Conservation (phyloP, 2,329 filamentous ascomycete genomes). For the Cadophora luteo-olivacea region DNA sequence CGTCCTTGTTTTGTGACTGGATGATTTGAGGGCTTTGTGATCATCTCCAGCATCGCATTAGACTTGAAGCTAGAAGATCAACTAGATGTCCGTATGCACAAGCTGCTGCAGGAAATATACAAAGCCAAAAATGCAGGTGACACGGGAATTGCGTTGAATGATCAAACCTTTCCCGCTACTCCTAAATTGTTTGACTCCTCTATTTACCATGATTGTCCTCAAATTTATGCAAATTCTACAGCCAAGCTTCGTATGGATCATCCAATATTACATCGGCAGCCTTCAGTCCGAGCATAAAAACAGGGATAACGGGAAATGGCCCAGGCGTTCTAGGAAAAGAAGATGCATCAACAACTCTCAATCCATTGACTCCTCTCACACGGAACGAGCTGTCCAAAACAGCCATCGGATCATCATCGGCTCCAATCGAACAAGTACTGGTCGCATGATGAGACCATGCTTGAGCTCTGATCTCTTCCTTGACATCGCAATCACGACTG, state of each 20-base stretch:
- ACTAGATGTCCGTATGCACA: no score
- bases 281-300: constrained; percentile 66
- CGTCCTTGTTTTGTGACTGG: no score
- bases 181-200: no score
- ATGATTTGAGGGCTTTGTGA: no score
- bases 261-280: constrained; percentile 57
- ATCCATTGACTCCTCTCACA: constrained; percentile 59
- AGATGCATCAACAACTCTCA: constrained; percentile 67
- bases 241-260: not conserved
- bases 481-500: constrained; percentile 22
- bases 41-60: no score
- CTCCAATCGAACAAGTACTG: constrained; percentile 61
- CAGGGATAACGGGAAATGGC: constrained; percentile 56
- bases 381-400: constrained; percentile 62
- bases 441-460: constrained; percentile 64
- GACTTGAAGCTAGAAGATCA: no score
- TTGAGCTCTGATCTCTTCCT: constrained; percentile 54
- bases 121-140: no score
- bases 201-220: no score
- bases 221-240: not conserved
- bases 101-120: no score
- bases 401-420: constrained; percentile 57
- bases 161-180: no score
- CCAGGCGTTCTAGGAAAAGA: constrained; percentile 60
- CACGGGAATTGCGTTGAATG: no score